Evolutionary conservation across 73 alveolate genomes (phyloP).

Genomic region (Blepharisma japonicum): DNA sequence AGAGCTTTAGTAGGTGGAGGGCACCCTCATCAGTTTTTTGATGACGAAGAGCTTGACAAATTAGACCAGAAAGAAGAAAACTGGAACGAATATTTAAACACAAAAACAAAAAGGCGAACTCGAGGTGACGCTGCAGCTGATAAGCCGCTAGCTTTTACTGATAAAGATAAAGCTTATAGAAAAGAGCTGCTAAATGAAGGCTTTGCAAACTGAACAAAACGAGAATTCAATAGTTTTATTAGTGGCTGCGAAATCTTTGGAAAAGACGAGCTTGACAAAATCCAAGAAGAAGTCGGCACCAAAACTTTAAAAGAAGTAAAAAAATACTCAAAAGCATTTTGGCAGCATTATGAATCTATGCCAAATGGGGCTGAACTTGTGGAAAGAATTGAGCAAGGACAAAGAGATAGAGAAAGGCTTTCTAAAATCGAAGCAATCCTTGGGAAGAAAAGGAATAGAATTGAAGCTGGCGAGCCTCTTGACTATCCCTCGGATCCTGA

Average conservation of each 20-base stretch:
- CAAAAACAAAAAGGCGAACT: conserved; percentile 32
- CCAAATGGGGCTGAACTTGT: conserved; percentile 85
- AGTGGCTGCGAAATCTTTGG: conserved; percentile 71
- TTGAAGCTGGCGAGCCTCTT: conserved; percentile 29
- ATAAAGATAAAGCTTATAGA: conserved; percentile 66
- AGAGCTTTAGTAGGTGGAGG: conserved; percentile 70
- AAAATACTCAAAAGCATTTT: conserved; percentile 82
- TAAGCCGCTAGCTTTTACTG: conserved; percentile 60
- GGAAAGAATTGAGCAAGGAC: conserved; percentile 88
- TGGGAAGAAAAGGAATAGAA: conserved; percentile 22
- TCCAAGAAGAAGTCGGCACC: conserved; percentile 62
- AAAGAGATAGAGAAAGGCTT: conserved; percentile 59
- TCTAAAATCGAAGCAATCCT: conserved; percentile 48
- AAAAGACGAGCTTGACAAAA: conserved; percentile 56
- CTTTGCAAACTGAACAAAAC: conserved; percentile 72
- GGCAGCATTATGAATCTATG: conserved; percentile 83
- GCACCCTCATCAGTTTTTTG: conserved; percentile 81
- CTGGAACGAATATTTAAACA: conserved; percentile 47
- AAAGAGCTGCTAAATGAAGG: conserved; percentile 60
- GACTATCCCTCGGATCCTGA: conserved; percentile 56
- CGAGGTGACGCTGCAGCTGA: conserved; percentile 22
- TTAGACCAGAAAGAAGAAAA: conserved; percentile 39
- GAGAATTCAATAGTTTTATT: conserved; percentile 73
- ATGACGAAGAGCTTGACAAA: conserved; percentile 63
- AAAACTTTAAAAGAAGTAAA: conserved; percentile 85